Evolutionary conservation across 768 basidiomycete species (phyloP), one percentile per base, ranked within the genome.

Genomic region (Ramaria sp.): DNA sequence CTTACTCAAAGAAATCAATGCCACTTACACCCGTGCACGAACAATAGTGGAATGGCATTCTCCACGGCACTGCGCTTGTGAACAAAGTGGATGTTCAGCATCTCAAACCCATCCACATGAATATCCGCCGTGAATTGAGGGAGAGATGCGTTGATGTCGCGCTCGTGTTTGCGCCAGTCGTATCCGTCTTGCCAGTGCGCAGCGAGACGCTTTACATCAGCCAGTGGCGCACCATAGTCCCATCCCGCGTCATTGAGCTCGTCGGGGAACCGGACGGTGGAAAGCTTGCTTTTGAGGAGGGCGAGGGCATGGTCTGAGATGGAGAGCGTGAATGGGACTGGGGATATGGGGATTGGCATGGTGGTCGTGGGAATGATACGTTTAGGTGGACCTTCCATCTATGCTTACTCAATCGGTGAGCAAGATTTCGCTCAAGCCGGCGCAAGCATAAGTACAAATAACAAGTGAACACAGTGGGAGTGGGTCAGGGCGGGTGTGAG

Each of bases 41-140:
- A 83, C 30, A 84, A 67, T 17, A 85, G 64, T 1, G 82, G 81
- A 31, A 84, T 78, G 0, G 82, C 81, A n/a, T 72, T 63, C 39
- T 55, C 59, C 4, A 62, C 56, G 12, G 57, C 56, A 62, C 81
- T 82, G 64, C 69, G 73, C 66, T 78, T 70, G 63, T 83, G 81
- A 12, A 83, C 72, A 53, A 80, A 84, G 59, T 85, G 82, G 6
- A 83, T 74, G 58, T 78, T 75, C 43, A 82, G 67, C 4, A 68
- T 63, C 0, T 74, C 79, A 55, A 75, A 75, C 3, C 70, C 72
- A 11, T 75, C 75, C 1, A 83, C 73, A 1, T 70, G 65, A 30
- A 84, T 73, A 42, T 78, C 75, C 17, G 71, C 65, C 1, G 75
- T 81, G 63, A 78, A 84, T 67, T 81, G 79, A 1, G 81, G 78